Evolutionary conservation across 345 rosid genomes (phyloP).

Genomic region (Populus alba): DNA sequence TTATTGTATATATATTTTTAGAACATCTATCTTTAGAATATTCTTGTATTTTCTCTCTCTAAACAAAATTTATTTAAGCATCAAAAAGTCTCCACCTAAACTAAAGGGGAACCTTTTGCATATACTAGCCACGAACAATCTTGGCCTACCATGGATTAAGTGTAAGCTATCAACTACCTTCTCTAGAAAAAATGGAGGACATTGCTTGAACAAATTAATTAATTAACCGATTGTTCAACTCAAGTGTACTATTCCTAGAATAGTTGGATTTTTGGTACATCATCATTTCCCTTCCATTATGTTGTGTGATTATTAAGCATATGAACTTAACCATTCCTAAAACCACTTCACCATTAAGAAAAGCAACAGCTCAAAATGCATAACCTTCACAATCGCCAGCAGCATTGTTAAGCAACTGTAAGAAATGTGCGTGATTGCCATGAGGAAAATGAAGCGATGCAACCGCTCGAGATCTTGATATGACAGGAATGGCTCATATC

Average conservation of each 20-base stretch:
- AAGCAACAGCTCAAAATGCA: conserved; percentile 4
- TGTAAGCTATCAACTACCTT: too few species aligned
- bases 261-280: too few species aligned
- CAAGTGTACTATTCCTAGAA: too few species aligned
- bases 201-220: too few species aligned
- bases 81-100: too few species aligned
- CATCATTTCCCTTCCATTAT: background rate
- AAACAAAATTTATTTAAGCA: too few species aligned
- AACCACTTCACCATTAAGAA: background rate
- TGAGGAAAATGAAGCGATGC: conserved; percentile 96
- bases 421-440: conserved; percentile 91
- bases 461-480: conserved; percentile 86
- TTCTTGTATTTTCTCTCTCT: fast-evolving
- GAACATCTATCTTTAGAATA: too few species aligned
- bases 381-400: conserved; percentile 90
- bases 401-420: conserved; percentile 97
- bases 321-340: background rate
- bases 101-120: fast-evolving
- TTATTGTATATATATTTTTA: too few species aligned
- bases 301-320: background rate
- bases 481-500: conserved; percentile 85
- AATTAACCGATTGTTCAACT: too few species aligned
- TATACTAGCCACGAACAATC: too few species aligned
- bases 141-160: too few species aligned
- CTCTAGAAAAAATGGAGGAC: too few species aligned